Conservation (phyloP, 139 green algal genomes). For the Chlamydomonas applanata region DNA sequence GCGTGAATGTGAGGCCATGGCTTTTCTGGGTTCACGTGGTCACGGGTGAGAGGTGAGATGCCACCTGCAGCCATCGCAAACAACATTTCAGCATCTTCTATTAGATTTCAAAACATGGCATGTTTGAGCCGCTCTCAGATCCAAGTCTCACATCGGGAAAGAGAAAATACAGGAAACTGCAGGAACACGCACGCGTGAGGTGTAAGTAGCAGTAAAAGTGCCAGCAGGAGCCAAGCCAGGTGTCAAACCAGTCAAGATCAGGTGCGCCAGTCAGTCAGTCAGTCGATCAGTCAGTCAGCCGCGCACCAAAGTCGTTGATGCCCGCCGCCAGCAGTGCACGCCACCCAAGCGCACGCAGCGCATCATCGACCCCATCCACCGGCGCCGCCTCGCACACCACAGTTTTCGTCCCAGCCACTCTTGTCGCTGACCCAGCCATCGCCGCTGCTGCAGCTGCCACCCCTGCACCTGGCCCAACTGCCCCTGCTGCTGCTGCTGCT, state of each 20-base stretch:
- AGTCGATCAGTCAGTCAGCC: not conserved
- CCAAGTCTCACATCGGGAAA: too few relatives aligned
- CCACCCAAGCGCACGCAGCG: slow-evolving; percentile 43
- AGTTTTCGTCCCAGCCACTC: too few relatives aligned
- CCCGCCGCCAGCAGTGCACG: slow-evolving; percentile 67
- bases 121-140: too few relatives aligned
- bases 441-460: too few relatives aligned
- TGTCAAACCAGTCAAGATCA: too few relatives aligned
- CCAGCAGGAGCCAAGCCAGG: not conserved
- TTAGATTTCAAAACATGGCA: too few relatives aligned
- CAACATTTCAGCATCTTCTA: too few relatives aligned
- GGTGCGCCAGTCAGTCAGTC: too few relatives aligned
- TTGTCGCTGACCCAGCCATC: too few relatives aligned
- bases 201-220: not conserved
- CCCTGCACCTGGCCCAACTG: slow-evolving; percentile 11
- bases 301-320: slow-evolving; percentile 81
- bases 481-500: not conserved
- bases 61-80: slow-evolving; percentile 41
- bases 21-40: slow-evolving; percentile 80
- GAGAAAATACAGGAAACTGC: not conserved
- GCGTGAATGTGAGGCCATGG: slow-evolving; percentile 74
- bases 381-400: too few relatives aligned
- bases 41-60: slow-evolving; percentile 77
- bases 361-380: slow-evolving; percentile 9
- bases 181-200: not conserved